phyloP scores from a whole-genome alignment of 1,139 yeast genomes.

The Yamadazyma buinensis region DNA sequence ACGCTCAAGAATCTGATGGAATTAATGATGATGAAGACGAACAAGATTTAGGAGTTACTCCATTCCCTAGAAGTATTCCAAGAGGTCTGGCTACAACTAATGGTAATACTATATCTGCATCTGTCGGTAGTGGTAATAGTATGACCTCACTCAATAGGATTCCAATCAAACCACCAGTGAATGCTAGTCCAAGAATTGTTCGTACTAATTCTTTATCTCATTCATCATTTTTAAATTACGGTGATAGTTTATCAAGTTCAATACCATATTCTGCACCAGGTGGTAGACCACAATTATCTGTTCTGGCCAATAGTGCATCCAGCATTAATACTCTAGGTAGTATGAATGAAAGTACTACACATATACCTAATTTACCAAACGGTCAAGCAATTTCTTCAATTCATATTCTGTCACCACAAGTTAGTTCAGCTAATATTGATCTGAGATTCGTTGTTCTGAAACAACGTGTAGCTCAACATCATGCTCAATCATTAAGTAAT shows the following conservation, averaged over 20 bases:
- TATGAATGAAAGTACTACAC: conserved; percentile 15
- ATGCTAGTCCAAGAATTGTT: conserved; percentile 38
- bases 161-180: conserved; percentile 25
- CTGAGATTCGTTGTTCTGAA: conserved; percentile 71
- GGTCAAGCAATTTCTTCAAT: conserved; percentile 58
- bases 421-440: conserved; percentile 52
- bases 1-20: background rate
- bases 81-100: background rate
- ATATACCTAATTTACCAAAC: conserved; percentile 45
- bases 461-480: conserved; percentile 63
- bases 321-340: conserved; percentile 15
- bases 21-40: conserved; percentile 1
- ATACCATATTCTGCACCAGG: conserved; percentile 78
- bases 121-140: conserved; percentile 1
- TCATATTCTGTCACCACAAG: conserved; percentile 68
- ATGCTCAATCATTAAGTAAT: conserved; percentile 32
- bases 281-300: conserved; percentile 27
- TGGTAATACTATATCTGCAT: background rate
- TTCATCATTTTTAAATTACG: conserved; percentile 34
- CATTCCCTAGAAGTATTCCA: conserved; percentile 3
- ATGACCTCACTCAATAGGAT: conserved; percentile 7
- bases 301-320: conserved; percentile 15
- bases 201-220: conserved; percentile 45
- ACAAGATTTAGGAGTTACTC: conserved; percentile 5
- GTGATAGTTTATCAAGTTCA: conserved; percentile 52